Evolutionary conservation across 768 basidiomycete genomes (phyloP), one percentile per base, ranked within the genome.

Genomic region (Mycena floridula): DNA sequence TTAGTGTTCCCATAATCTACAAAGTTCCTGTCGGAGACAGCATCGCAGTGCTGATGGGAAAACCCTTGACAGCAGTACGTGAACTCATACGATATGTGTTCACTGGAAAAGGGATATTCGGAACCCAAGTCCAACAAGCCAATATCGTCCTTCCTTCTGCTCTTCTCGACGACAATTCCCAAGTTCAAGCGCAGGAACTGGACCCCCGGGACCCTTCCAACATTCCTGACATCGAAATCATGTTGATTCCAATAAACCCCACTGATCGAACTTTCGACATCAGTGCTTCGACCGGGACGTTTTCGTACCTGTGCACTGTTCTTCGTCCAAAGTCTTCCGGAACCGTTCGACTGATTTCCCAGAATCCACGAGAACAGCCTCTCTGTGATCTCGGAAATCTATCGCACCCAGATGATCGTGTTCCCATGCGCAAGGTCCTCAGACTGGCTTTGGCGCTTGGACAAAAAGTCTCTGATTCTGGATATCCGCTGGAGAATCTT

Each of bases 201-300:
- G 53, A 65, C 40, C 44, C 50, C 9, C 35, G 37, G n/a, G 49
- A 54, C 13, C 47, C 56, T 7, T 32, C 42, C 16, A 58, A 56
- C 18, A 47, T 63, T n/a, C 66, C 70, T 1, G 69, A 73, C 50
- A 56, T 71, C 41, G 69, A 70, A 47, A 60, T 71, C 35, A 65
- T 65, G 59, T 51, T 53, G 6, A 46, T 64, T 44, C 50, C 55
- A 15, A 44, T 30, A 9, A 30, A 48, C 22, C 30, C 44, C 24
- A 40, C 46, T 22, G 41, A 40, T 37, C 47, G 50, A 30, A 26
- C 26, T 24, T 45, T 46, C 16, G 48, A 56, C 44, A 40, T 42
- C 11, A 26, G 53, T 9, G 40, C 47, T 13, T 47, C 45, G 21
- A 46, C 55, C 5, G 65, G 65, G 9, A 46, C 46, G 2, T 54